Evolutionary conservation across 2,329 filamentous ascomycete species (phyloP).

Genomic region (Periconia macrospinosa): DNA sequence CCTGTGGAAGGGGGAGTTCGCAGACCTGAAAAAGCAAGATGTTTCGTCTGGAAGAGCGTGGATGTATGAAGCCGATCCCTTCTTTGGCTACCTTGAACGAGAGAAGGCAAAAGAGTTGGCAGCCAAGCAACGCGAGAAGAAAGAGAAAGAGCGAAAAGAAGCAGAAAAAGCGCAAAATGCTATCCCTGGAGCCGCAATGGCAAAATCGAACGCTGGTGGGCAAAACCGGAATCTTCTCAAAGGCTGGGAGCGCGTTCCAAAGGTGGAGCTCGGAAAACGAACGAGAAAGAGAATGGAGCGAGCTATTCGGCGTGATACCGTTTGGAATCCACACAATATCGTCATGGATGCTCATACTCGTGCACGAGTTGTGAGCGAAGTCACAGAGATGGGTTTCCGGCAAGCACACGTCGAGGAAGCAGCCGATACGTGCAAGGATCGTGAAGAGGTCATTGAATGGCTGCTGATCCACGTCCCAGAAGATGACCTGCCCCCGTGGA

Average conservation of each 20-base stretch:
- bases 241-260: constrained; percentile 82
- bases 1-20: constrained; percentile 88
- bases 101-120: constrained; percentile 75
- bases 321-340: constrained; percentile 84
- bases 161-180: constrained; percentile 65
- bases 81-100: constrained; percentile 75
- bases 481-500: constrained; percentile 92
- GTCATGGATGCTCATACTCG: constrained; percentile 63
- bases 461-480: constrained; percentile 95
- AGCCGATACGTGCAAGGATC: constrained; percentile 81
- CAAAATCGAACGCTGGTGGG: constrained; percentile 21
- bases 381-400: constrained; percentile 82
- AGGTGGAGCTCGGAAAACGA: constrained; percentile 87
- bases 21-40: constrained; percentile 78
- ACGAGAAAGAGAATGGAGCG: constrained; percentile 78
- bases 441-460: constrained; percentile 94
- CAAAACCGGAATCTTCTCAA: constrained; percentile 56
- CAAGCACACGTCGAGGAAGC: constrained; percentile 88
- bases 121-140: constrained; percentile 78
- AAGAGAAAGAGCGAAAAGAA: constrained; percentile 55
- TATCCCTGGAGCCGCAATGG: constrained; percentile 35
- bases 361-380: constrained; percentile 67
- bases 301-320: constrained; percentile 73
- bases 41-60: constrained; percentile 75
- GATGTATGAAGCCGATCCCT: constrained; percentile 96